Percentiles rank a stretch among this genome's conserved stretches.
phyloP scores from a whole-genome alignment of 495 filamentous ascomycete species.

The Penicillium macrosclerotiorum region DNA sequence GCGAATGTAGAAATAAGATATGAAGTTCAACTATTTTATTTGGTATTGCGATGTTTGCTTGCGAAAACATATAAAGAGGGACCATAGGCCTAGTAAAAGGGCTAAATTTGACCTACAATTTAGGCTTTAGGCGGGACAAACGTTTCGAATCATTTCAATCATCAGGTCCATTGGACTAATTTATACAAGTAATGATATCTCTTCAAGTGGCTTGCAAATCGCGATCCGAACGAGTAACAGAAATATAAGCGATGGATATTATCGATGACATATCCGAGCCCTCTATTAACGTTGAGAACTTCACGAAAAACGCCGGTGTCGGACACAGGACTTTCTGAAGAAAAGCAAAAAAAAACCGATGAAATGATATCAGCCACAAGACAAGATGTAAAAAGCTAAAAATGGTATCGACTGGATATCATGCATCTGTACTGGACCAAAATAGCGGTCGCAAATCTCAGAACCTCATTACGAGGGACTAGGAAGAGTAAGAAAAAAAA shows the following conservation, averaged over 20 bases:
- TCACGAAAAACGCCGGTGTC: conserved; percentile 7
- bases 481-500: conserved; percentile 18
- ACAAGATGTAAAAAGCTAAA: conserved; percentile 14
- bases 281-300: conserved; percentile 4
- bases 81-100: no score
- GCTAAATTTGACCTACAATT: no score
- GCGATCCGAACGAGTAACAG: no score
- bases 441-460: conserved; percentile 13
- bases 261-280: no score
- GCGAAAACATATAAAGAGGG: no score
- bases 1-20: no score
- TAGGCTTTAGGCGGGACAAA: not conserved
- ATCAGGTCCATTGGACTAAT: conserved; percentile 10
- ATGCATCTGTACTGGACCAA: conserved; percentile 29
- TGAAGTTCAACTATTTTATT: no score
- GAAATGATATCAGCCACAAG: not conserved
- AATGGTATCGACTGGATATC: conserved; percentile 36
- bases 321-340: not conserved
- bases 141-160: conserved; percentile 5
- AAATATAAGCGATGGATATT: no score
- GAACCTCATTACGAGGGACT: conserved; percentile 14
- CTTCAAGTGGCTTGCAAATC: not conserved
- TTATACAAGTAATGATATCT: conserved; percentile 14
- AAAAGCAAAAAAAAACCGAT: not conserved
- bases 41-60: no score